Percentiles rank a stretch among this genome's conserved stretches.
Conservation (phyloP, 257 asterid species). For the Ilex aquifolium region DNA sequence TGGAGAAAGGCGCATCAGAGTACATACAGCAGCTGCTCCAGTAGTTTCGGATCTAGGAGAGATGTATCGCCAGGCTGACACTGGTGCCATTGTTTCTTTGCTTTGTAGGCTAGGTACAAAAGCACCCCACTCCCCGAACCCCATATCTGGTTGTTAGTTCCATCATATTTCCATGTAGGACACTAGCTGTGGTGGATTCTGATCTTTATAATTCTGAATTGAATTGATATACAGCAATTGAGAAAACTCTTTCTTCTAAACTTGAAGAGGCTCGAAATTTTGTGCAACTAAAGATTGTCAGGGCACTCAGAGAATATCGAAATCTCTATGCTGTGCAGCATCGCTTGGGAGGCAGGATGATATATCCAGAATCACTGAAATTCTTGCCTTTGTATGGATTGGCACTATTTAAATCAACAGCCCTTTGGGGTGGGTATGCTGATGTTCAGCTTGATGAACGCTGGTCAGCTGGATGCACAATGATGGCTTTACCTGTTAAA, state of each 20-base stretch:
- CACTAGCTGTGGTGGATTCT: not conserved
- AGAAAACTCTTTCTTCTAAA: conserved; percentile 78
- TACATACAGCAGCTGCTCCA: conserved; percentile 96
- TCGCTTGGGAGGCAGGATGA: conserved; percentile 82
- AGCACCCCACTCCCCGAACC: conserved; percentile 5
- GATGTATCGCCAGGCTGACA: conserved; percentile 95
- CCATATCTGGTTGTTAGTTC: not conserved
- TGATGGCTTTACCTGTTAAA: conserved; percentile 77
- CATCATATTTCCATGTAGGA: not conserved
- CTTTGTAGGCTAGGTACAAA: conserved; percentile 85
- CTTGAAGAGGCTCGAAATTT: conserved; percentile 83
- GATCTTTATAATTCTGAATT: conserved; percentile 9
- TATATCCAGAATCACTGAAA: conserved; percentile 83
- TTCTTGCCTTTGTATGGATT: conserved; percentile 59
- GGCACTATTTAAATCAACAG: conserved; percentile 66
- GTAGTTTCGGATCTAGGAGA: conserved; percentile 87
- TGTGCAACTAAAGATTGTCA: conserved; percentile 69
- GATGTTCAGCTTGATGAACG: conserved; percentile 81
- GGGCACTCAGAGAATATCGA: conserved; percentile 89
- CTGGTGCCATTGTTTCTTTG: conserved; percentile 78
- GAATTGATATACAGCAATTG: conserved; percentile 68
- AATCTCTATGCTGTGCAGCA: conserved; percentile 93
- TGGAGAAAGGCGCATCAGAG: conserved; percentile 98
- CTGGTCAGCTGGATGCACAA: conserved; percentile 63
- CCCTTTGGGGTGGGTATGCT: conserved; percentile 86